Percentiles rank a stretch among this genome's conserved stretches.
These are phyloP conservation scores for Claviceps digitariae DNA, from an alignment of 2,329 filamentous ascomycete genomes.

Conservation along the genomic window DNA sequence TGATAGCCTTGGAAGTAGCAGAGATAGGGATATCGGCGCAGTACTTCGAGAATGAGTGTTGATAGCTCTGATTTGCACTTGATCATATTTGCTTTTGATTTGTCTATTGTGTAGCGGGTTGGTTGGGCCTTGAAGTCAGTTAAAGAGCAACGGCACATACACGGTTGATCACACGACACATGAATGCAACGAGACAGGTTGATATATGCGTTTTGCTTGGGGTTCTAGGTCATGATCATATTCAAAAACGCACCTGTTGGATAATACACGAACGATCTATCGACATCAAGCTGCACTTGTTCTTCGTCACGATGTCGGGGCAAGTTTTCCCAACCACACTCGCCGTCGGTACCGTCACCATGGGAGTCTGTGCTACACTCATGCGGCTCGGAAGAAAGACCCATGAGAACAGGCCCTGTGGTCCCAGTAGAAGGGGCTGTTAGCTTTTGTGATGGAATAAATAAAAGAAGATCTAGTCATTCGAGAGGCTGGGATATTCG, in stretches of 20 bases:
- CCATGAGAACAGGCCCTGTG: slow-evolving; percentile 50
- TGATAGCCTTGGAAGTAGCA: slow-evolving; percentile 98
- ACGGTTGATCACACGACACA: not conserved
- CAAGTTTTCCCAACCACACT: slow-evolving; percentile 44
- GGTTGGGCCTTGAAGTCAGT: not conserved
- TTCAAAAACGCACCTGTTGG: slow-evolving; percentile 47
- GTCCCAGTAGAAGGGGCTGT: not conserved
- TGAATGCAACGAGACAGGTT: not conserved
- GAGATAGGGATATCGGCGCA: slow-evolving; percentile 69
- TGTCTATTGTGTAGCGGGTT: slow-evolving; percentile 37
- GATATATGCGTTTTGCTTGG: not conserved
- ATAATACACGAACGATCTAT: slow-evolving; percentile 96
- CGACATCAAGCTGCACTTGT: slow-evolving; percentile 83
- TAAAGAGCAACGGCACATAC: not conserved
- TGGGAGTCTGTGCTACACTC: not conserved
- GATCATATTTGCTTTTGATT: slow-evolving; percentile 54
- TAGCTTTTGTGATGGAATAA: not conserved
- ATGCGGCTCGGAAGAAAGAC: slow-evolving; percentile 12
- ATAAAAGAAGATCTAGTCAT: not conserved
- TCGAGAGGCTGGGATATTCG: slow-evolving; percentile 4
- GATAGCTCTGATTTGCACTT: slow-evolving; percentile 64
- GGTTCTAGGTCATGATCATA: not conserved
- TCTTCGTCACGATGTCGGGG: slow-evolving; percentile 74
- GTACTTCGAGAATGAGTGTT: slow-evolving; percentile 63
- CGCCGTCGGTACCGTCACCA: not conserved